Conservation (phyloP, 2,329 filamentous ascomycete genomes). For the Acrocalymma vagum region DNA sequence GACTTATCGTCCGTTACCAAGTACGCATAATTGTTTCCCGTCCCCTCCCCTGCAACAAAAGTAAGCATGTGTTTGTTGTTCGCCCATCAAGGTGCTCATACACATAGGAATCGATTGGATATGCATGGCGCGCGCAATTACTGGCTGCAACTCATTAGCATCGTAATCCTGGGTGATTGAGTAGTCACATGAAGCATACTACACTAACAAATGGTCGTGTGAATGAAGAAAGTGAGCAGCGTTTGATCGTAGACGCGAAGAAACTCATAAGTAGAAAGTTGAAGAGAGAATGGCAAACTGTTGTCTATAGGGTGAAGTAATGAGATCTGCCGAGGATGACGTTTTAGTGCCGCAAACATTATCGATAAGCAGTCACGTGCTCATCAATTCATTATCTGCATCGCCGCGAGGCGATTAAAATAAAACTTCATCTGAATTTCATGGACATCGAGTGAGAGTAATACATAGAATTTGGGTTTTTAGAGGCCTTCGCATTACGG, state of each 20-base stretch:
- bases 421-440: no score
- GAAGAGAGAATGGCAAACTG: conserved; percentile 51
- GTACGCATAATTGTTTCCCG: conserved; percentile 85
- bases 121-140: conserved; percentile 71
- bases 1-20: conserved; percentile 60
- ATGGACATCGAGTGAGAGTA: no score
- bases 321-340: conserved; percentile 32
- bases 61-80: conserved; percentile 5
- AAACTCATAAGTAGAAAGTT: conserved; percentile 44
- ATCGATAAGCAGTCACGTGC: conserved; percentile 22
- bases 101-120: conserved; percentile 90
- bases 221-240: conserved; percentile 28
- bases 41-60: conserved; percentile 72
- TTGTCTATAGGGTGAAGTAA: conserved; percentile 60
- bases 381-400: no score
- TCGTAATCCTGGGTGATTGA: neutral
- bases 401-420: no score
- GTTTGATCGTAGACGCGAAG: conserved; percentile 34
- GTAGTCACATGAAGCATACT: conserved; percentile 6
- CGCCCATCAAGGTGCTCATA: conserved; percentile 53
- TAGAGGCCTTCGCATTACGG: no score
- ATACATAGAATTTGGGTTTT: no score
- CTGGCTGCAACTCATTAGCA: conserved; percentile 38
- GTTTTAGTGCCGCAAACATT: conserved; percentile 12
- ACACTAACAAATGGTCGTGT: conserved; percentile 28